Percentiles rank a stretch among this genome's conserved stretches.
Evolutionary conservation across 2,329 filamentous ascomycete species (phyloP).

Genomic region (Anisogramma anomala): DNA sequence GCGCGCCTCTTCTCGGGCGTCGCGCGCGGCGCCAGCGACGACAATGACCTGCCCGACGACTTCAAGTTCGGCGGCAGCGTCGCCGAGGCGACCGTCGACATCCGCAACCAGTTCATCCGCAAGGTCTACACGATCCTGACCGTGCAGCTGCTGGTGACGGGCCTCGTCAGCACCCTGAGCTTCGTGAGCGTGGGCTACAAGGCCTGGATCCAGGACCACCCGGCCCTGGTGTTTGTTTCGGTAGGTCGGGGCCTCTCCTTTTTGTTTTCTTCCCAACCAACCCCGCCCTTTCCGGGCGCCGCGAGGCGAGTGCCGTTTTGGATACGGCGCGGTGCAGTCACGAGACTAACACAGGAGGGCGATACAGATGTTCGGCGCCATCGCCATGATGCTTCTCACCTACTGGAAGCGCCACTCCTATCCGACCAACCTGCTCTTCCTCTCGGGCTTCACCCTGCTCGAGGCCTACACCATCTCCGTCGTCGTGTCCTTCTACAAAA

Average conservation of each 20-base stretch:
- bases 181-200: constrained; percentile 77
- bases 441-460: constrained; percentile 76
- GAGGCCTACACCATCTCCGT: constrained; percentile 93
- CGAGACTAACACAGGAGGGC: constrained; percentile 6
- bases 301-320: too few species aligned
- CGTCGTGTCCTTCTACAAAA: constrained; percentile 81
- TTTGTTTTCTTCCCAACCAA: neutral
- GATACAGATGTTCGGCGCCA: constrained; percentile 59
- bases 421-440: constrained; percentile 87
- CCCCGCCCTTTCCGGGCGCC: too few species aligned
- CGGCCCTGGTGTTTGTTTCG: constrained; percentile 76
- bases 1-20: constrained; percentile 38
- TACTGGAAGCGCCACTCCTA: constrained; percentile 96
- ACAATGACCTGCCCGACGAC: constrained; percentile 90
- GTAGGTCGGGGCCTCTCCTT: constrained; percentile 30
- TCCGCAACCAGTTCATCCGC: constrained; percentile 91
- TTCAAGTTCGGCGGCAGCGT: constrained; percentile 98
- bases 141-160: constrained; percentile 81
- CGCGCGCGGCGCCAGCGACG: constrained; percentile 61
- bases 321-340: neutral
- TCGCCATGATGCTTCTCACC: constrained; percentile 75
- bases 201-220: constrained; percentile 73
- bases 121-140: constrained; percentile 98
- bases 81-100: constrained; percentile 85
- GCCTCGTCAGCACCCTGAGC: constrained; percentile 66